phyloP scores from a whole-genome alignment of 495 filamentous ascomycete genomes.

The Echria macrotheca region DNA sequence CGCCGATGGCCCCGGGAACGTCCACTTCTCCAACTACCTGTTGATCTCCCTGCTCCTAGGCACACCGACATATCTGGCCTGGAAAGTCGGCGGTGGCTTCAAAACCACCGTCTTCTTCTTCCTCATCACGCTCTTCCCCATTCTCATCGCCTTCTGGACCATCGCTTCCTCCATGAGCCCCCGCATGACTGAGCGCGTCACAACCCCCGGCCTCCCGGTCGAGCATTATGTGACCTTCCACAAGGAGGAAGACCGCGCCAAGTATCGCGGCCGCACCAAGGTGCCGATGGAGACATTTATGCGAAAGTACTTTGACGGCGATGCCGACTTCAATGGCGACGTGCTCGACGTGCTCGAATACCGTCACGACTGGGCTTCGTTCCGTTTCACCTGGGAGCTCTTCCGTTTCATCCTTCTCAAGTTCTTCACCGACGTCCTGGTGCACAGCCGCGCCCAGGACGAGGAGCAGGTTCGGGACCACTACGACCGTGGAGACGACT shows the following conservation, averaged over 20 bases:
- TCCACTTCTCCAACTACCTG: constrained; percentile 63
- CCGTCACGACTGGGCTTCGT: constrained; percentile 82
- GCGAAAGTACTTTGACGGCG: constrained; percentile 82
- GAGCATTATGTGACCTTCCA: constrained; percentile 84
- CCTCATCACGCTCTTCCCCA: constrained; percentile 56
- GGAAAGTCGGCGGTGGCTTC: constrained; percentile 63
- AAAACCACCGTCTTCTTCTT: constrained; percentile 69
- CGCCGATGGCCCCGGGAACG: constrained; percentile 66
- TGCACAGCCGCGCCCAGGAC: constrained; percentile 76
- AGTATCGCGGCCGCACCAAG: constrained; percentile 71
- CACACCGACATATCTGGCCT: constrained; percentile 60
- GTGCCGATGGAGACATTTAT: constrained; percentile 84
- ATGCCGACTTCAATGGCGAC: constrained; percentile 84
- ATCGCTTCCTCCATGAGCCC: constrained; percentile 59
- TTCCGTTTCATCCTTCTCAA: constrained; percentile 38
- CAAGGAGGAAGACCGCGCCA: constrained; percentile 62
- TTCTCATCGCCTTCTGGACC: constrained; percentile 65
- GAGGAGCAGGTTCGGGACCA: constrained; percentile 84
- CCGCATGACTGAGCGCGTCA: constrained; percentile 73
- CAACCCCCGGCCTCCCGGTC: constrained; percentile 67
- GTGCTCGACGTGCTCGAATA: constrained; percentile 73
- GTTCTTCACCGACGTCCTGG: constrained; percentile 65
- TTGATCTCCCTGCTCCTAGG: constrained; percentile 52
- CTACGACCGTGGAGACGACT: constrained; percentile 84
- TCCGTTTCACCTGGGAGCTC: constrained; percentile 66